These are phyloP conservation scores for Scedosporium apiospermum DNA, from an alignment of 2,329 filamentous ascomycete genomes.

Conservation along the genomic window DNA sequence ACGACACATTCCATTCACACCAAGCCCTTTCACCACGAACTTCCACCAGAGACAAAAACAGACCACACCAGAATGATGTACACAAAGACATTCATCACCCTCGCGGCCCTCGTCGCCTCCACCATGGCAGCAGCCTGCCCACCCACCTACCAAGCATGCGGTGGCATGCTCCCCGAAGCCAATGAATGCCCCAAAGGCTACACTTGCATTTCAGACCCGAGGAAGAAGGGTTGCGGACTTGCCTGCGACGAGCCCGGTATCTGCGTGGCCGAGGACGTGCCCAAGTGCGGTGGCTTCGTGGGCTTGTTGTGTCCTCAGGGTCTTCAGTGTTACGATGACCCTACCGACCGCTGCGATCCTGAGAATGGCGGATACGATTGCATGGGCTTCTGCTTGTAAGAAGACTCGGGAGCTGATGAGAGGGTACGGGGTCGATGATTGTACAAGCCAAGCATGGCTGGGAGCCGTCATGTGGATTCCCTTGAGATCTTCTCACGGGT, in stretches of 20 bases:
- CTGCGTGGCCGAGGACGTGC: conserved; percentile 10
- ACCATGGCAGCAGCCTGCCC: neutral
- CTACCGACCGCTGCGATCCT: conserved; percentile 12
- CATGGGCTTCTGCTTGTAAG: conserved; percentile 10
- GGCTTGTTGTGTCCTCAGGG: conserved; percentile 9
- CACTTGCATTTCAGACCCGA: conserved; percentile 13
- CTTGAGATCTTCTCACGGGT: no score
- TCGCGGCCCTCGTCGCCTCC: neutral
- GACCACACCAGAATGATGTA: neutral
- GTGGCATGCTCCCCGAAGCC: conserved; percentile 9
- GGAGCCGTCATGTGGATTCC: neutral
- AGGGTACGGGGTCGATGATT: neutral
- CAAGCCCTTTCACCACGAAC: neutral
- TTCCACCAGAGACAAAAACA: neutral
- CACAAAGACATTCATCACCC: neutral
- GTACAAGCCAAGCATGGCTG: neutral
- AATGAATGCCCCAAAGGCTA: conserved; percentile 9
- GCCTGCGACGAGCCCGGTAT: conserved; percentile 14
- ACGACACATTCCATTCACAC: neutral
- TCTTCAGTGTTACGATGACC: conserved; percentile 10
- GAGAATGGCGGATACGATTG: conserved; percentile 11
- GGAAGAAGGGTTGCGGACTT: conserved; percentile 10
- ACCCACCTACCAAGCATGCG: conserved; percentile 11
- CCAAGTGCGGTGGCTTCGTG: conserved; percentile 11
- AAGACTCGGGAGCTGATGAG: no score